Conservation (phyloP, 805 yeast genomes). For the Metschnikowia amazonensis region DNA sequence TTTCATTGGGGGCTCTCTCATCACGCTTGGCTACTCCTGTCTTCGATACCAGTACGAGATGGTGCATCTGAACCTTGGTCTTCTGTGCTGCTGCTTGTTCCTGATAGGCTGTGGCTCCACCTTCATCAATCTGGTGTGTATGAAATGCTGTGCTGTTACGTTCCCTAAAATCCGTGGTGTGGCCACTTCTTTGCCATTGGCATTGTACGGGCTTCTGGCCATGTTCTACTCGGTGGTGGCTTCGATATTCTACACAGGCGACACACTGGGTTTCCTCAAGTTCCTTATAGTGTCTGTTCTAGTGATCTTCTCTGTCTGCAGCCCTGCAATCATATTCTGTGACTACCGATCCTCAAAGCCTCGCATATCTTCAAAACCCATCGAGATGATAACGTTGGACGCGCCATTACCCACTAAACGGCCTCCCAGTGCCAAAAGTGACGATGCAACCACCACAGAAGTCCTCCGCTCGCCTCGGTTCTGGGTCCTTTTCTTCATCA, state of each 20-base stretch:
- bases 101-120: conserved; percentile 70
- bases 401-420: not conserved
- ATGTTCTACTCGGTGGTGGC: conserved; percentile 59
- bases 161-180: conserved; percentile 67
- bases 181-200: conserved; percentile 72
- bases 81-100: conserved; percentile 47
- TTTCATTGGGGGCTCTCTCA: conserved; percentile 45
- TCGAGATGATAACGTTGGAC: conserved; percentile 11
- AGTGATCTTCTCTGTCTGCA: conserved; percentile 39
- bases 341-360: conserved; percentile 22
- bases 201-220: conserved; percentile 74
- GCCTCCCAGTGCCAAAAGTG: not conserved
- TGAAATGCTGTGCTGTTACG: conserved; percentile 69
- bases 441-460: not conserved
- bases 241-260: conserved; percentile 49
- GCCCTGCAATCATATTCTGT: conserved; percentile 43
- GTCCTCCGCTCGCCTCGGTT: conserved; percentile 26
- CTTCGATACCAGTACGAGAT: conserved; percentile 49
- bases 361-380: conserved; percentile 7
- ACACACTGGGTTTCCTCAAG: conserved; percentile 52
- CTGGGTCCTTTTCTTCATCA: conserved; percentile 37
- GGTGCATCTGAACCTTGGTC: conserved; percentile 33
- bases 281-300: conserved; percentile 43
- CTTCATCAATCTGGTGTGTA: conserved; percentile 56
- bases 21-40: conserved; percentile 54